phyloP scores from a whole-genome alignment of 1,284 basidiomycete species.

The Leccinum subspadiceum region DNA sequence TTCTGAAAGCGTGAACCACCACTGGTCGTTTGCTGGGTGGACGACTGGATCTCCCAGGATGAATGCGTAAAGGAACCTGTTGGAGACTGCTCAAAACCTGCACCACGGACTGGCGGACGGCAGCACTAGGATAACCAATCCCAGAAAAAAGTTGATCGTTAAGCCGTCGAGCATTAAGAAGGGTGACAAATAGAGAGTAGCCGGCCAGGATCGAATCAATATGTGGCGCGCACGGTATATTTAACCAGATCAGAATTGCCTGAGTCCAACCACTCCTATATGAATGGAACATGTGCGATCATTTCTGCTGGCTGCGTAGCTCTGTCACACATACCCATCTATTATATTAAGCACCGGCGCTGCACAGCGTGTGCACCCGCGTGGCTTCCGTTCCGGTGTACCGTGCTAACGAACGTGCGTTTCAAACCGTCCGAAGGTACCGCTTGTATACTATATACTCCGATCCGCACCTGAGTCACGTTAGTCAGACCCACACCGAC shows the following conservation, averaged over 20 bases:
- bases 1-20: slow-evolving; percentile 27
- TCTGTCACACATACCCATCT: too few relatives aligned
- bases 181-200: slow-evolving; percentile 34
- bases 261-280: too few relatives aligned
- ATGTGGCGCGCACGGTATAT: too few relatives aligned
- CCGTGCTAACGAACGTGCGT: too few relatives aligned
- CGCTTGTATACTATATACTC: slow-evolving; percentile 33
- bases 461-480: slow-evolving; percentile 79
- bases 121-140: slow-evolving; percentile 19
- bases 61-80: slow-evolving; percentile 32
- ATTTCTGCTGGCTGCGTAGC: too few relatives aligned
- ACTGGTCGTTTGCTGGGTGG: slow-evolving; percentile 33
- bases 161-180: slow-evolving; percentile 33
- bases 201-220: slow-evolving; percentile 20
- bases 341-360: too few relatives aligned
- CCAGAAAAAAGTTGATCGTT: slow-evolving; percentile 20
- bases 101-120: slow-evolving; percentile 19
- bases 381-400: too few relatives aligned
- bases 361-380: too few relatives aligned
- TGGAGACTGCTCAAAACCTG: slow-evolving; percentile 28
- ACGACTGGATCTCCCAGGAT: slow-evolving; percentile 25
- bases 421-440: too few relatives aligned
- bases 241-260: too few relatives aligned
- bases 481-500: slow-evolving; percentile 9
- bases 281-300: too few relatives aligned